Base-by-base conservation (phyloP, 2,329 filamentous ascomycete genomes). In the Lecanosticta acicola region DNA sequence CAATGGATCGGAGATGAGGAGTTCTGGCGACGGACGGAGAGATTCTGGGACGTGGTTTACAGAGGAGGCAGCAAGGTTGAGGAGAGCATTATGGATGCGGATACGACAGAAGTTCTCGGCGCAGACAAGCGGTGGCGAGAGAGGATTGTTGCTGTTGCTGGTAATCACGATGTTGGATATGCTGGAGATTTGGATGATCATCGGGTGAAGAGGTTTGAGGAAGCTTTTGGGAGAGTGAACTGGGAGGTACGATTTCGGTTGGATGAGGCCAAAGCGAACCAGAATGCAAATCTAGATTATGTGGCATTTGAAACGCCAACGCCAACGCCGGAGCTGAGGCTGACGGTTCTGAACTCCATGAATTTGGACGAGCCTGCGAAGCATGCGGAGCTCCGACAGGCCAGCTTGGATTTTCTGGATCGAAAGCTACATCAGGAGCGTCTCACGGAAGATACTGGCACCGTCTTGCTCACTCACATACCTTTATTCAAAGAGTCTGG, bases 161-260 rank as follows among this genome's bases (percentile, higher is more conserved):
- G 93, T 1, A 98, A 98, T 62, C 93, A 98, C 64, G 93, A 98
- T 66, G 83, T 98, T 60, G 93, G 93, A 26, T 98, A 98, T 64
- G 88, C 90, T 0, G 93, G 93, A 2, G 93, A 98, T 66, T 76
- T 97, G 50, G 88, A 84, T 33, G 70, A 76, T n/a, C 75, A 80
- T 50, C 80, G 89, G 3, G 74, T 96, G 44, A 73, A 79, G 20
- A 79, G 93, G 1, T 98, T 97, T 63, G 89, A 95, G 68, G 75
- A 77, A 17, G 78, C 79, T 1, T 98, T 94, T 70, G 93, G 93
- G 46, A 86, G 82, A 54, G 81, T 86, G 14, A 94, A 97, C 65
- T 98, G 94, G 76, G 89, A 94, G 61, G 76, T 94, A 9, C 79
- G 83, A 26, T 81, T 97, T 46, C 60, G 54, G 68, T 47, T 63